Percentiles rank a stretch among this genome's conserved stretches.
Evolutionary conservation across 23 red algal genomes (phyloP).

Genomic region (Pyropia yezoensis): DNA sequence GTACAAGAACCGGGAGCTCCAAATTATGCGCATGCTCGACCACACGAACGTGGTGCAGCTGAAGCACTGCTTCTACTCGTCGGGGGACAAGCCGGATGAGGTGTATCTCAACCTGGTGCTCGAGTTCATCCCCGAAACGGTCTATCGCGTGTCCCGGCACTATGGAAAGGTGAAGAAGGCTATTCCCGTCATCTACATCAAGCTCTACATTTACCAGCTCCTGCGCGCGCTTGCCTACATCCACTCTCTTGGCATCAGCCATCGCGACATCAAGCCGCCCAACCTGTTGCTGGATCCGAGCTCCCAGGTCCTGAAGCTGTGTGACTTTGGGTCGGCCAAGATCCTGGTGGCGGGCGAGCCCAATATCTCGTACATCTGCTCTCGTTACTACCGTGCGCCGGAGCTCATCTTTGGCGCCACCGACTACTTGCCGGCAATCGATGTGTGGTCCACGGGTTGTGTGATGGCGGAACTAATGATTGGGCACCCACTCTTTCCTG

Average conservation of each 20-base stretch:
- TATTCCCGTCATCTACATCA: conserved; percentile 86
- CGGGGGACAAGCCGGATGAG: conserved; percentile 93
- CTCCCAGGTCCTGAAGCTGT: conserved; percentile 87
- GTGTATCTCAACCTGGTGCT: conserved; percentile 96
- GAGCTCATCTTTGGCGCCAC: conserved; percentile 92
- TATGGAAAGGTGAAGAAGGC: conserved; percentile 83
- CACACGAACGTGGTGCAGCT: conserved; percentile 92
- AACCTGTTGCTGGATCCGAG: conserved; percentile 86
- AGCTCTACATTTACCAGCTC: conserved; percentile 94
- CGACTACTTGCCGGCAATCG: conserved; percentile 85
- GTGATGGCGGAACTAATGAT: conserved; percentile 95
- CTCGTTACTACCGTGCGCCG: conserved; percentile 85
- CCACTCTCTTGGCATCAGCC: conserved; percentile 67
- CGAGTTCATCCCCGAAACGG: conserved; percentile 95
- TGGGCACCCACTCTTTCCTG: conserved; percentile 88
- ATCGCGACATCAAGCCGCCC: conserved; percentile 97
- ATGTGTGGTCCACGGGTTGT: conserved; percentile 93
- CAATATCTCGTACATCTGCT: conserved; percentile 95
- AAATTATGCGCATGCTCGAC: conserved; percentile 96
- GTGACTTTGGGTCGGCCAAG: conserved; percentile 97
- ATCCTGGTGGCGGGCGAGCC: conserved; percentile 76
- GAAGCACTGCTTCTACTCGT: conserved; percentile 98
- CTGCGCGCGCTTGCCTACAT: conserved; percentile 90
- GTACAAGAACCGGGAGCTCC: conserved; percentile 96
- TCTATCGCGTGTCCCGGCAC: conserved; percentile 84